These are phyloP conservation scores for Boletus rex-veris DNA, from an alignment of 768 basidiomycete species.

Conservation along the genomic window DNA sequence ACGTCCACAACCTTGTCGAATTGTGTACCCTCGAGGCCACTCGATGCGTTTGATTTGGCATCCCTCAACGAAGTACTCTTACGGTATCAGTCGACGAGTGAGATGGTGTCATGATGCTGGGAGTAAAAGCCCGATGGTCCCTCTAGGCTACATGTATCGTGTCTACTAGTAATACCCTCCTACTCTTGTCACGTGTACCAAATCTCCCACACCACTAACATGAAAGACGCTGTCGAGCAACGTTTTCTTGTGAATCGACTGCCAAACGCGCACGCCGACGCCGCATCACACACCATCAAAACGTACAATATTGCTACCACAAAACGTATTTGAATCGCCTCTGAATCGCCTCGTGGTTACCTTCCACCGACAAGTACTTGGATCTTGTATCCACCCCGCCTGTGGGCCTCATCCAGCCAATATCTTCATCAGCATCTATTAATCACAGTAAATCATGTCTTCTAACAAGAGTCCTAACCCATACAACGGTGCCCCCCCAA, in stretches of 20 bases:
- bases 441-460: constrained; percentile 26
- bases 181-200: constrained; percentile 10
- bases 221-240: neutral
- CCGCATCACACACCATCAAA: neutral
- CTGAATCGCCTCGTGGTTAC: constrained; percentile 18
- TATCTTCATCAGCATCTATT: neutral
- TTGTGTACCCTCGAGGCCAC: constrained; percentile 2
- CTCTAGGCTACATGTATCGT: neutral
- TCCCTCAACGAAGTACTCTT: constrained; percentile 27
- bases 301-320: neutral
- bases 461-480: constrained; percentile 32
- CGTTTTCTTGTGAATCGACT: neutral
- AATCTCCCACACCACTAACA: constrained; percentile 3
- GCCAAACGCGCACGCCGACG: neutral
- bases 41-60: constrained; percentile 22
- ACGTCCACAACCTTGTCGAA: constrained; percentile 8
- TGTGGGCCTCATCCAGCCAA: neutral
- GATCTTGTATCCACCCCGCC: constrained; percentile 3
- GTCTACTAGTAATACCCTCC: constrained; percentile 6
- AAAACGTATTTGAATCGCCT: neutral
- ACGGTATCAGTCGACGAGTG: constrained; percentile 21
- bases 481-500: constrained; percentile 33
- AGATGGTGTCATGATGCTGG: constrained; percentile 5
- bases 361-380: neutral
- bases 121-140: no score